Evolutionary conservation across 495 filamentous ascomycete genomes (phyloP), one percentile per base, ranked within the genome.

Genomic region (Tuber magnatum): DNA sequence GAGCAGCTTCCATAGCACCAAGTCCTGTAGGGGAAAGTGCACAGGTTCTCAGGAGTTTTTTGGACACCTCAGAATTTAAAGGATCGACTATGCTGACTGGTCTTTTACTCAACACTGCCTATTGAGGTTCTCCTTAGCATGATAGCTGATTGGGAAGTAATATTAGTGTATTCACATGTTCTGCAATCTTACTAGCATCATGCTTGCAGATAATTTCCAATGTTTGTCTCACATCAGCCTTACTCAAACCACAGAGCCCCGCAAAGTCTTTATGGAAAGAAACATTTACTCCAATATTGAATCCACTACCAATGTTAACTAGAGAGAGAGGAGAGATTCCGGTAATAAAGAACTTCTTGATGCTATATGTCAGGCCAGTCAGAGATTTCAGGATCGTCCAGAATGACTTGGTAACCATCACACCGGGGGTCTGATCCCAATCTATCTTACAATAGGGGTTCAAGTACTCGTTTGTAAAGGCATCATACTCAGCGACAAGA

Each of bases 331-430:
- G 70, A 1, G 48, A 71, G 48, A 46, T 46, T 5, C 74, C 69
- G 10, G 74, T 75, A 46, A 75, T 73, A 20, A 75, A 75, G 22
- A 39, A 73, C 43, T 48, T 73, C 8, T 28, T 18, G 9, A 75
- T 73, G 10, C 70, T 39, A 39, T 71, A 73, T 9, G 16, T 6
- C 32, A 61, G 20, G 22, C 3, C 16, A 43, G 38, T 75, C 6
- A 68, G 8, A n/a, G 38, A 6, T 35, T 43, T 75, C 16, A 75
- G 51, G 38, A 38, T 73, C 18, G 38, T 28, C 46, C 74, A 75
- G 22, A 75, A 73, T 10, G 35, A 42, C 12, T 28, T 75, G 14
- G 69, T 40, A n/a, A n/a, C n/a, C n/a, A n/a, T n/a, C n/a, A n/a
- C n/a, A n/a, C n/a, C n/a, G n/a, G 42, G 42, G 0, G 6, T 32